Evolutionary conservation across 2,329 filamentous ascomycete species (phyloP).

Genomic region (Neurospora sp.): DNA sequence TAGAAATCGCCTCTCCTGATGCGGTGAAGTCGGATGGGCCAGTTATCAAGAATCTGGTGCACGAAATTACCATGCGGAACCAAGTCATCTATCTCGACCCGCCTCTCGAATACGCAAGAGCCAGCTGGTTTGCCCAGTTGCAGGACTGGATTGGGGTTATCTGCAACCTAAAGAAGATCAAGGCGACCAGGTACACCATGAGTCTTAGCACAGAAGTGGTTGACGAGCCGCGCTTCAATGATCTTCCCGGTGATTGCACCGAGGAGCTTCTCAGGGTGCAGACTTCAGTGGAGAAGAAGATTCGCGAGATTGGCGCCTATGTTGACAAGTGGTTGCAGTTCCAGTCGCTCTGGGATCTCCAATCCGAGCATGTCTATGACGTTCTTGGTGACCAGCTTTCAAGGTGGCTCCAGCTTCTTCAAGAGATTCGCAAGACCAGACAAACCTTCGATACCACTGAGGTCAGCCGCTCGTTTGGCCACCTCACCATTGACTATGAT

Average conservation of each 20-base stretch:
- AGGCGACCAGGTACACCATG: conserved; percentile 92
- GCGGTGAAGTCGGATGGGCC: conserved; percentile 42
- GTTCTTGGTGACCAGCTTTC: conserved; percentile 83
- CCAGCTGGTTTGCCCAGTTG: conserved; percentile 86
- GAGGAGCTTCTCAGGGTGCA: conserved; percentile 73
- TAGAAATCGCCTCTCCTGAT: conserved; percentile 27
- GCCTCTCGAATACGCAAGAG: conserved; percentile 80
- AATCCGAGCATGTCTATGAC: conserved; percentile 91
- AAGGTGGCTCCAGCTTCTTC: conserved; percentile 88
- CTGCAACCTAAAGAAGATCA: conserved; percentile 87
- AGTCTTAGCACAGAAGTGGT: conserved; percentile 58
- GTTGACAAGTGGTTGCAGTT: conserved; percentile 98
- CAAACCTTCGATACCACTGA: conserved; percentile 97
- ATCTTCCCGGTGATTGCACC: conserved; percentile 76
- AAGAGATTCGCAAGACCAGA: conserved; percentile 91
- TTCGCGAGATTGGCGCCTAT: conserved; percentile 70
- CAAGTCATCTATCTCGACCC: conserved; percentile 96
- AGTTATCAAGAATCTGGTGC: conserved; percentile 61
- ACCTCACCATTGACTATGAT: conserved; percentile 93
- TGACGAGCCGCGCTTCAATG: conserved; percentile 64
- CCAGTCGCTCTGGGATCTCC: conserved; percentile 95
- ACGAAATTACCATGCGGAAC: conserved; percentile 96
- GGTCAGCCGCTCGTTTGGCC: conserved; percentile 83
- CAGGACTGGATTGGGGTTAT: conserved; percentile 90
- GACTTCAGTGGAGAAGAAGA: conserved; percentile 69